Evolutionary conservation across 2,329 filamentous ascomycete species (phyloP), one percentile per base, ranked within the genome.

Genomic region (Thermothelomyces thermophilus): DNA sequence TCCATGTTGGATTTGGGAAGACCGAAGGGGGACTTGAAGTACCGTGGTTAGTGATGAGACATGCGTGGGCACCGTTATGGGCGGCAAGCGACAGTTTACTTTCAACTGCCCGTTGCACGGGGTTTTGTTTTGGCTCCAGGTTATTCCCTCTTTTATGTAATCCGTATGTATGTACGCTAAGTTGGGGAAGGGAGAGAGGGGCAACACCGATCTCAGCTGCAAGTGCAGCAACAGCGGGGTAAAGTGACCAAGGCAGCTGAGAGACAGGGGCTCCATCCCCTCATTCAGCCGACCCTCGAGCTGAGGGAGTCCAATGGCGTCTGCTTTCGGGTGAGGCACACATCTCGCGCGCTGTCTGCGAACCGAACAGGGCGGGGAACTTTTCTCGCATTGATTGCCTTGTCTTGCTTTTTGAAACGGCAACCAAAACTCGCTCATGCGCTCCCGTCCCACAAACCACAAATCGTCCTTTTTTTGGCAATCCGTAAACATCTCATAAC

Each of bases 1-100:
- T 56, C 52, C 54, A 56, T 56, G 24, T 41, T 48, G 30, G 3
- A 3, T 34, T 16, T 34, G 8, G 22, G 17, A n/a, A n/a, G 19
- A 14, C 2, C 41, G 31, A 34, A 14, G n/a, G n/a, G n/a, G n/a
- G n/a, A n/a, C n/a, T 13, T 31, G 33, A 13, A 5, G 14, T 11
- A 39, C 31, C 4, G 31, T 26, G 24, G 9, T 5, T 9, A 26
- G 24, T 26, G 24, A 26, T 5, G 6, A 22, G 19, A 10, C 14
- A 20, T 22, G 19, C 13, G 10, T 22, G n/a, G n/a, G n/a, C n/a
- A n/a, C n/a, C n/a, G n/a, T n/a, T n/a, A 2, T 10, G 11, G 10
- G 7, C 24, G 35, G 10, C 16, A 37, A 13, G 3, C 4, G 6
- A 33, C 11, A 33, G 14, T n/a, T 33, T 33, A 26, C 9, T n/a